These are phyloP conservation scores for Harrya chromipes DNA, from an alignment of 768 basidiomycete genomes.

Conservation along the genomic window DNA sequence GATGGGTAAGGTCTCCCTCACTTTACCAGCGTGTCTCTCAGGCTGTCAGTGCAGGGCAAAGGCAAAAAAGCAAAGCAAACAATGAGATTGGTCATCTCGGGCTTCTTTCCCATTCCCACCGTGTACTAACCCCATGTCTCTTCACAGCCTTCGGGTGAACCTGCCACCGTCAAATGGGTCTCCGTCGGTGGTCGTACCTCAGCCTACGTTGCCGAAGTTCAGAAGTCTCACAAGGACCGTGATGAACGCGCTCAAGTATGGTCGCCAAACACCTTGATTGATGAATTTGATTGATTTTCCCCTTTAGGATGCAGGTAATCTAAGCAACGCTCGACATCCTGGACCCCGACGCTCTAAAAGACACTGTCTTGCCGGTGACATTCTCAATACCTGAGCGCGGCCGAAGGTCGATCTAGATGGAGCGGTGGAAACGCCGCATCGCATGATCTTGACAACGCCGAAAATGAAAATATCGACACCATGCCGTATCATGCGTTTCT, in stretches of 20 bases:
- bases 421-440: too few relatives aligned
- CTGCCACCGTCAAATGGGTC: conserved; percentile 71
- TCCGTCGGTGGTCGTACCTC: conserved; percentile 78
- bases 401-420: background rate
- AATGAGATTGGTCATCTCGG: conserved; percentile 46
- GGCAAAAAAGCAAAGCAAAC: conserved; percentile 50
- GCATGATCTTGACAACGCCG: too few relatives aligned
- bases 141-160: conserved; percentile 58
- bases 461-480: too few relatives aligned
- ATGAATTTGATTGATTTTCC: background rate
- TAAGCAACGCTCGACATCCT: background rate
- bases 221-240: conserved; percentile 29
- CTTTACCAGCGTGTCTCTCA: conserved; percentile 9
- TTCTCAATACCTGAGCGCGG: background rate
- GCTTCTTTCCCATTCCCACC: background rate
- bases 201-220: conserved; percentile 65
- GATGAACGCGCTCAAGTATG: background rate
- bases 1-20: conserved; percentile 48
- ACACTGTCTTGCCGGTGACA: background rate
- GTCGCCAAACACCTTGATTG: background rate
- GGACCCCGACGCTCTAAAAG: conserved; percentile 7
- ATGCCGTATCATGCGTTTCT: too few relatives aligned
- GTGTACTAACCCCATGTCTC: conserved; percentile 2
- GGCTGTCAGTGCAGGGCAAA: conserved; percentile 43
- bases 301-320: background rate